Percentiles rank a stretch among this genome's conserved stretches.
phyloP scores from a whole-genome alignment of 179 eudicot genomes.

The Nepenthes alata region DNA sequence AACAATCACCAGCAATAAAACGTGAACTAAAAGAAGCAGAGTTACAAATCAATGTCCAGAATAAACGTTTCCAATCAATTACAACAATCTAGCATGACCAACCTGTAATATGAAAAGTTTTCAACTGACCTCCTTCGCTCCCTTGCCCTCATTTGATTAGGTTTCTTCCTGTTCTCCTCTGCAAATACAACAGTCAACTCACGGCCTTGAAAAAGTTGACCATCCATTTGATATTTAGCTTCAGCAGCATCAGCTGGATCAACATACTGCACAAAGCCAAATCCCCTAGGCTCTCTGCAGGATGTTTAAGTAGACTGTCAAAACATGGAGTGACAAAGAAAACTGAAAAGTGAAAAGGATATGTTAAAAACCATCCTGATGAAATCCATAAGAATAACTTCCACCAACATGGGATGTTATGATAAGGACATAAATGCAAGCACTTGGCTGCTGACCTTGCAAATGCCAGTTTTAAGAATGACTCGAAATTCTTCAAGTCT shows the following conservation, averaged over 20 bases:
- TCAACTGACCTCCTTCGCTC: slow-evolving; percentile 43
- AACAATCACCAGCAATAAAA: too few species aligned
- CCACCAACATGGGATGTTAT: slow-evolving; percentile 21
- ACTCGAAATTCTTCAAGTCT: slow-evolving; percentile 95
- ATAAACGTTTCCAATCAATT: neutral
- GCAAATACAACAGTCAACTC: slow-evolving; percentile 94
- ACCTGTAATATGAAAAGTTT: neutral
- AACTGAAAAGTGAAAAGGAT: slow-evolving; percentile 2
- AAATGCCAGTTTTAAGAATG: slow-evolving; percentile 60
- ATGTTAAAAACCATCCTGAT: slow-evolving; percentile 7
- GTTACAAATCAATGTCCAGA: too few species aligned
- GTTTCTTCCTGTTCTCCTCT: slow-evolving; percentile 92
- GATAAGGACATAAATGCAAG: slow-evolving; percentile 54
- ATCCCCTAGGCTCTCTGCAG: slow-evolving; percentile 85
- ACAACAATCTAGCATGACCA: neutral
- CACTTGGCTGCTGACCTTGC: slow-evolving; percentile 90
- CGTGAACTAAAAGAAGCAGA: too few species aligned
- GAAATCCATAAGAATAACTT: slow-evolving; percentile 11
- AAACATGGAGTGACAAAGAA: slow-evolving; percentile 6
- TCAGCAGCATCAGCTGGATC: slow-evolving; percentile 92
- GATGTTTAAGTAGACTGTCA: slow-evolving; percentile 10
- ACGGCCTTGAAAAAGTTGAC: slow-evolving; percentile 69
- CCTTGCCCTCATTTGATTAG: slow-evolving; percentile 80
- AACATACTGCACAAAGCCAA: slow-evolving; percentile 93
- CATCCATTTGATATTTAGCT: slow-evolving; percentile 94